Evolutionary conservation across 1,284 basidiomycete genomes (phyloP).

Genomic region (Limonomyces culmigenus): DNA sequence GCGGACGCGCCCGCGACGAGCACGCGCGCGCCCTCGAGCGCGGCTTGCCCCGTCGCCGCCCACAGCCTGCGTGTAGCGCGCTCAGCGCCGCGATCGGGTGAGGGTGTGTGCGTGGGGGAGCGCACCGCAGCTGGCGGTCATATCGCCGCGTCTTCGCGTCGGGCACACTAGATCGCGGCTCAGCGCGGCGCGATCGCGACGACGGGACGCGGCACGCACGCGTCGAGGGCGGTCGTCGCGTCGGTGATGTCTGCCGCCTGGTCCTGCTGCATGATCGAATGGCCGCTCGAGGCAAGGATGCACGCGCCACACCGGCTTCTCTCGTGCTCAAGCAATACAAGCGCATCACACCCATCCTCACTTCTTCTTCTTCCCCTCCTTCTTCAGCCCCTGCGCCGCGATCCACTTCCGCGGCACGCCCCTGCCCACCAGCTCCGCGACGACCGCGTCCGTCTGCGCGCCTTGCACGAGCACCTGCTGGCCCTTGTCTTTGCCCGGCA

Average conservation of each 20-base stretch:
- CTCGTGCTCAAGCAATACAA: no score
- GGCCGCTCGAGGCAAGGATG: no score
- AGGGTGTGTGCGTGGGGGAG: background rate
- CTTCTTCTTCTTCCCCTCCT: no score
- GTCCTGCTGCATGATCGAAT: no score
- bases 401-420: slow-evolving; percentile 76
- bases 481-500: slow-evolving; percentile 32
- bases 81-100: background rate
- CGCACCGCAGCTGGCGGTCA: slow-evolving; percentile 79
- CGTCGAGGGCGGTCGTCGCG: no score
- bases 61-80: slow-evolving; percentile 47
- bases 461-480: slow-evolving; percentile 72
- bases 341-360: no score
- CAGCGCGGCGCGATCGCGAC: no score
- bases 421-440: slow-evolving; percentile 42
- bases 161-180: slow-evolving; percentile 24
- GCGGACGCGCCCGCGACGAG: slow-evolving; percentile 71
- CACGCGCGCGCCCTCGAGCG: slow-evolving; percentile 73
- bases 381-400: slow-evolving; percentile 26
- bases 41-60: slow-evolving; percentile 88
- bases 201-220: no score
- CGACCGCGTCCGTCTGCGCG: slow-evolving; percentile 52
- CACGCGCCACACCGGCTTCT: no score
- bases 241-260: no score
- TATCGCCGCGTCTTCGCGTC: slow-evolving; percentile 81